phyloP scores from a whole-genome alignment of 75 land plant genomes.

The Adiantum capillusveneris region DNA sequence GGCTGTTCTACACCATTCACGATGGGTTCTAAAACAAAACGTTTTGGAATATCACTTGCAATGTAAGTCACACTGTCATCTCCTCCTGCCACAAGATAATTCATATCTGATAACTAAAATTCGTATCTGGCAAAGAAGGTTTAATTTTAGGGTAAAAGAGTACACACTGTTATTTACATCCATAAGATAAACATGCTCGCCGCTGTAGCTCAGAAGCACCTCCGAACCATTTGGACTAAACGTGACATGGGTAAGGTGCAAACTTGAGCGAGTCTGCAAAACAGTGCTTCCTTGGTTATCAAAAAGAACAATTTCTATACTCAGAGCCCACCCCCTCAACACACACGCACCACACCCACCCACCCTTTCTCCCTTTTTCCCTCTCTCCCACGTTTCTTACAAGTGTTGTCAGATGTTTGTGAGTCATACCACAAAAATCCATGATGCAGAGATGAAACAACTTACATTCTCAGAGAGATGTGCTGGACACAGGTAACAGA shows the following conservation, averaged over 20 bases:
- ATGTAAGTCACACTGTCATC: conserved; percentile 43
- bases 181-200: conserved; percentile 92
- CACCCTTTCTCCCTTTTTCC: neutral
- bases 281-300: no score
- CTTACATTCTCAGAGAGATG: conserved; percentile 91
- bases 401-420: no score
- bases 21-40: conserved; percentile 37
- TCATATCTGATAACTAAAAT: no score
- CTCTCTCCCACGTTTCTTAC: neutral
- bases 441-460: no score
- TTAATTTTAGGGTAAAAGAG: neutral
- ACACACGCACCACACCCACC: neutral
- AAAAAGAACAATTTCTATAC: no score
- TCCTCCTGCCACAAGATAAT: conserved; percentile 36
- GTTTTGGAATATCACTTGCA: conserved; percentile 49
- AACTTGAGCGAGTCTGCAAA: conserved; percentile 58
- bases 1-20: conserved; percentile 11
- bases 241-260: conserved; percentile 94
- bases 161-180: conserved; percentile 60
- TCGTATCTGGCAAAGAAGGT: neutral
- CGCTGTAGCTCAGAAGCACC: conserved; percentile 87
- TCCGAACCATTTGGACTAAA: conserved; percentile 94
- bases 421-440: no score
- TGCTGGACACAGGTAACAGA: conserved; percentile 86
- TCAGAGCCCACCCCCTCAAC: no score